Evolutionary conservation across 2,329 filamentous ascomycete genomes (phyloP).

Genomic region (Apiospora sp.): DNA sequence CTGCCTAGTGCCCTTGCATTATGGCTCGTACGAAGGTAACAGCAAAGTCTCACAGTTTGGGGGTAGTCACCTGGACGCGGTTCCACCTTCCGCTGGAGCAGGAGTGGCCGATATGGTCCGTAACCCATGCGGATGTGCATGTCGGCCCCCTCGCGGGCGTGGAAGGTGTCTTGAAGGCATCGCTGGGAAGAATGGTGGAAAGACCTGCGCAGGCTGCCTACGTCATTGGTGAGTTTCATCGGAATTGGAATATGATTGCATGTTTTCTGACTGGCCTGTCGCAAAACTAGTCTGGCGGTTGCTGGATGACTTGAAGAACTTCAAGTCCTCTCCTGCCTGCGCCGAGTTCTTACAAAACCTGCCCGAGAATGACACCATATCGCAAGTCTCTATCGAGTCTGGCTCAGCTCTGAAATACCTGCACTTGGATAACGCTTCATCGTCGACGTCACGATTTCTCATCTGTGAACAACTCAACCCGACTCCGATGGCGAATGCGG

Average conservation of each 20-base stretch:
- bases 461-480: neutral
- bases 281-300: constrained; percentile 29
- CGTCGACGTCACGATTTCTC: constrained; percentile 22
- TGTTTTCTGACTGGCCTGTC: constrained; percentile 25
- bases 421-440: constrained; percentile 1
- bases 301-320: constrained; percentile 30
- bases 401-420: constrained; percentile 21
- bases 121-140: constrained; percentile 29
- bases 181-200: constrained; percentile 33
- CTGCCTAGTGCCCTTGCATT: neutral
- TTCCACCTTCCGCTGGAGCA: constrained; percentile 34
- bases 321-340: constrained; percentile 33
- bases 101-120: constrained; percentile 34
- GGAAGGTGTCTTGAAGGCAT: constrained; percentile 22
- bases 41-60: too few relatives aligned
- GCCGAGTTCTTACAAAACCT: constrained; percentile 32
- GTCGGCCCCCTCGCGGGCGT: constrained; percentile 31
- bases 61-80: constrained; percentile 33
- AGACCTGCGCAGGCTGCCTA: constrained; percentile 33
- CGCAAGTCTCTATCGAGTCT: neutral
- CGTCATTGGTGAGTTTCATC: constrained; percentile 30
- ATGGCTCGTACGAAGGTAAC: constrained; percentile 36
- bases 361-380: constrained; percentile 20
- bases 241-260: neutral
- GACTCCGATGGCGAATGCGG: neutral